Evolutionary conservation across 805 yeast species (phyloP).

Genomic region (Lipomyces orientalis): DNA sequence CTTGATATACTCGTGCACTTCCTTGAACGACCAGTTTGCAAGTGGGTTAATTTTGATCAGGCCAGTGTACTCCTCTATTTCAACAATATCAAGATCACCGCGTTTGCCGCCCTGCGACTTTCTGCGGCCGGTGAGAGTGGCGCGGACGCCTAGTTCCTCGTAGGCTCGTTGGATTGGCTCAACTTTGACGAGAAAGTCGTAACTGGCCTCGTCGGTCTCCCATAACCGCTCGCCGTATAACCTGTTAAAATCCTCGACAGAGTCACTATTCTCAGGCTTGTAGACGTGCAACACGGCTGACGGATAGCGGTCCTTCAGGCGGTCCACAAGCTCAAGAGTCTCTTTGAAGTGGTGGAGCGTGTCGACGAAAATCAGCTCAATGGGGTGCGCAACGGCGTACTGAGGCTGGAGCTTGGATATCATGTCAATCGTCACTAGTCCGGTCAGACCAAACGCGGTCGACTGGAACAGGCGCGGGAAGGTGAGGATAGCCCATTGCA

Average conservation of each 20-base stretch:
- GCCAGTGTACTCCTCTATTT: conserved; percentile 70
- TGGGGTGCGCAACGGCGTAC: conserved; percentile 47
- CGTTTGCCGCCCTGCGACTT: conserved; percentile 89
- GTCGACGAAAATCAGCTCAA: conserved; percentile 84
- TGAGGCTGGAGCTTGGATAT: conserved; percentile 57
- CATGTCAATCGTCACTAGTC: conserved; percentile 86
- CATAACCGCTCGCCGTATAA: conserved; percentile 79
- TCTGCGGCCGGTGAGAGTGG: conserved; percentile 91
- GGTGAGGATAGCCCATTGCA: conserved; percentile 82
- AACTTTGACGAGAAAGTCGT: conserved; percentile 87
- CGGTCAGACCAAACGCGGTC: conserved; percentile 94
- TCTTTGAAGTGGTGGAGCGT: conserved; percentile 96
- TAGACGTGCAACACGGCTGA: conserved; percentile 62
- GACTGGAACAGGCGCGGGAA: conserved; percentile 86
- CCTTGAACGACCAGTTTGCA: conserved; percentile 77
- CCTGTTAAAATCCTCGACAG: conserved; percentile 66
- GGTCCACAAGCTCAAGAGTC: conserved; percentile 73
- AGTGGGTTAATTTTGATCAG: conserved; percentile 88
- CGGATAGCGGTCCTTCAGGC: conserved; percentile 63
- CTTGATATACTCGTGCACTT: conserved; percentile 73
- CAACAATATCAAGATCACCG: conserved; percentile 71
- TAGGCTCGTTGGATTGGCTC: conserved; percentile 92
- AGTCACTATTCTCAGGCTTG: conserved; percentile 63
- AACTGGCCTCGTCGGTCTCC: conserved; percentile 79
- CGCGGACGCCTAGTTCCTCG: conserved; percentile 69